These are phyloP conservation scores for Alternaria burnsii DNA, from an alignment of 2,329 filamentous ascomycete genomes.

Conservation along the genomic window DNA sequence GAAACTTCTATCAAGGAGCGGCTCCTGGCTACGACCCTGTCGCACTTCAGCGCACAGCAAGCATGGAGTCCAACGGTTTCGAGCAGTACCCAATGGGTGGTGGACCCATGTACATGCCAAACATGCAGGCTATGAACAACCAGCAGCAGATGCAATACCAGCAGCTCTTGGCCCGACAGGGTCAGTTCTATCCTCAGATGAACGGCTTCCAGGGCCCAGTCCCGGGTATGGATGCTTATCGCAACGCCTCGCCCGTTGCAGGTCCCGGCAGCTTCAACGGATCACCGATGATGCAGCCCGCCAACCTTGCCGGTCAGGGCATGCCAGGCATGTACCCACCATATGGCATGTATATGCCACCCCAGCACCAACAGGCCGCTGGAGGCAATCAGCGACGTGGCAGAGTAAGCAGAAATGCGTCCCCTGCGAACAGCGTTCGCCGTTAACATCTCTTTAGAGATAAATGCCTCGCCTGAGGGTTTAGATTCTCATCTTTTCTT, in stretches of 20 bases:
- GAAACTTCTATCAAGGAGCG: constrained; percentile 50
- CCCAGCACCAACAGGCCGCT: constrained; percentile 52
- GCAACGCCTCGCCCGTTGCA: constrained; percentile 53
- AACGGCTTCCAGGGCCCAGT: constrained; percentile 51
- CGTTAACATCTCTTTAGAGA: constrained; percentile 42
- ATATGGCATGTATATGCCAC: constrained; percentile 62
- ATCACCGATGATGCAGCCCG: constrained; percentile 59
- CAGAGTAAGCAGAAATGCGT: constrained; percentile 57
- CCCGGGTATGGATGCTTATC: constrained; percentile 55
- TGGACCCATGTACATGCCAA: constrained; percentile 47
- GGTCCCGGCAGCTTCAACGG: constrained; percentile 50
- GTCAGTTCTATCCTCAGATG: constrained; percentile 58
- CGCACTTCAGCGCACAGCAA: constrained; percentile 56
- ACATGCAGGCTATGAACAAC: constrained; percentile 53
- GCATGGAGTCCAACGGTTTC: constrained; percentile 60
- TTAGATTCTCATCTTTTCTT: constrained; percentile 8
- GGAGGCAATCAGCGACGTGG: constrained; percentile 62
- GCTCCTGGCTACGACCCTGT: constrained; percentile 53
- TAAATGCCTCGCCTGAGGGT: constrained; percentile 18
- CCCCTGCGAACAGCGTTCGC: constrained; percentile 26
- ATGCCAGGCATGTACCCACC: constrained; percentile 51
- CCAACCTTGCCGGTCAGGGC: constrained; percentile 53
- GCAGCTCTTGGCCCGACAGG: constrained; percentile 61
- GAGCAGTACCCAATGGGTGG: constrained; percentile 55
- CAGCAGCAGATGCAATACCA: constrained; percentile 67